phyloP scores from a whole-genome alignment of 495 filamentous ascomycete species.

The Penicillium lividum region DNA sequence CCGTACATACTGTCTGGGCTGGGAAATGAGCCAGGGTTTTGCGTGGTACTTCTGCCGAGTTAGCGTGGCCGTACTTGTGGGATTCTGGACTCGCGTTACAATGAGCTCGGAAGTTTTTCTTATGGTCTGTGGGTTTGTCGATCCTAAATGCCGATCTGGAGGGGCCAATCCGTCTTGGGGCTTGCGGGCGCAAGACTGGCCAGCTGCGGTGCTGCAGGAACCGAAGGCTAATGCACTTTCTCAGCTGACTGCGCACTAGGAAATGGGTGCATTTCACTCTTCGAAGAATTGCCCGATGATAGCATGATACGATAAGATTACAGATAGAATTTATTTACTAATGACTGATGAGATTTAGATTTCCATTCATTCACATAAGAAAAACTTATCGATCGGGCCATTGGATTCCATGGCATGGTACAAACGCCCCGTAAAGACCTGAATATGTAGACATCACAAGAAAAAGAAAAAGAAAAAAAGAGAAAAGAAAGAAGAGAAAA shows the following conservation, averaged over 20 bases:
- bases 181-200: constrained; percentile 20
- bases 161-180: constrained; percentile 9
- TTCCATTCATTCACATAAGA: constrained; percentile 1
- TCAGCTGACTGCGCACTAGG: constrained; percentile 26
- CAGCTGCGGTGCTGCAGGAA: constrained; percentile 29
- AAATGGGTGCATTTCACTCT: neutral
- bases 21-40: constrained; percentile 14
- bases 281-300: neutral
- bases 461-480: constrained; percentile 11
- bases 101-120: neutral
- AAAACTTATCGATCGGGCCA: constrained; percentile 8
- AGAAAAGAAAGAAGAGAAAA: neutral
- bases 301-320: neutral
- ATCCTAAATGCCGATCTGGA: constrained; percentile 26
- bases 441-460: constrained; percentile 14
- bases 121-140: constrained; percentile 17
- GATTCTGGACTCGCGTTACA: neutral
- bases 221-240: constrained; percentile 31
- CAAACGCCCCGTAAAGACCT: constrained; percentile 28
- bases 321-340: neutral
- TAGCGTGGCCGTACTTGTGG: neutral
- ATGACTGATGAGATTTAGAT: neutral
- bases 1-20: constrained; percentile 2
- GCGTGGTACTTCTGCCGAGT: neutral
- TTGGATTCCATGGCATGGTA: constrained; percentile 18